Conservation (phyloP, 228 moss, liverwort and hornwort species). For the Sphagnum magellanicum region DNA sequence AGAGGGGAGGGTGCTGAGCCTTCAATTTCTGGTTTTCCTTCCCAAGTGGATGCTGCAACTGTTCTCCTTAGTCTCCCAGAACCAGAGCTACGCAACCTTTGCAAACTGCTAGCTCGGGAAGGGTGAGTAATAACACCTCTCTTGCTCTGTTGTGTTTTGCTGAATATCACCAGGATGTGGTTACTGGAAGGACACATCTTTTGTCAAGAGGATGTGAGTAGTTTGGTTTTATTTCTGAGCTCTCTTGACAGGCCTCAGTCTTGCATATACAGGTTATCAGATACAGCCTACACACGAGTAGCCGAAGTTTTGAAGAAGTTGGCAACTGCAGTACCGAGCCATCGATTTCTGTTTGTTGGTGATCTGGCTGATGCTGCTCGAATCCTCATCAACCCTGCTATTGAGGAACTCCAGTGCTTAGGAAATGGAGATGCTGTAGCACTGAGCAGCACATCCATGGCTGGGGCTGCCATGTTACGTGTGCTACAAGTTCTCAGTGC, state of each 20-base stretch:
- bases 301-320: constrained; percentile 96
- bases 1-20: constrained; percentile 39
- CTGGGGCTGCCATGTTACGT: constrained; percentile 90
- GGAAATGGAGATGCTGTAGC: constrained; percentile 70
- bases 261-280: constrained; percentile 60
- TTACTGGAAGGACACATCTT: too few species aligned
- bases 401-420: constrained; percentile 67
- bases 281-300: constrained; percentile 73
- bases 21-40: constrained; percentile 45
- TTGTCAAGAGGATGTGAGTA: too few species aligned
- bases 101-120: constrained; percentile 89
- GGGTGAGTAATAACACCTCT: constrained; percentile 42
- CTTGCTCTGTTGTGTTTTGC: too few species aligned
- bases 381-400: constrained; percentile 65
- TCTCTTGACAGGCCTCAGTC: too few species aligned
- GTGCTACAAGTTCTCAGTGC: constrained; percentile 91
- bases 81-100: constrained; percentile 91
- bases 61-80: constrained; percentile 82
- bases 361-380: constrained; percentile 85
- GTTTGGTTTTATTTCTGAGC: too few species aligned
- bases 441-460: constrained; percentile 77
- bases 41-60: constrained; percentile 44
- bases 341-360: constrained; percentile 69
- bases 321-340: constrained; percentile 75
- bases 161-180: too few species aligned